Conservation (phyloP, 2,329 filamentous ascomycete genomes). For the Fusarium sp. region DNA sequence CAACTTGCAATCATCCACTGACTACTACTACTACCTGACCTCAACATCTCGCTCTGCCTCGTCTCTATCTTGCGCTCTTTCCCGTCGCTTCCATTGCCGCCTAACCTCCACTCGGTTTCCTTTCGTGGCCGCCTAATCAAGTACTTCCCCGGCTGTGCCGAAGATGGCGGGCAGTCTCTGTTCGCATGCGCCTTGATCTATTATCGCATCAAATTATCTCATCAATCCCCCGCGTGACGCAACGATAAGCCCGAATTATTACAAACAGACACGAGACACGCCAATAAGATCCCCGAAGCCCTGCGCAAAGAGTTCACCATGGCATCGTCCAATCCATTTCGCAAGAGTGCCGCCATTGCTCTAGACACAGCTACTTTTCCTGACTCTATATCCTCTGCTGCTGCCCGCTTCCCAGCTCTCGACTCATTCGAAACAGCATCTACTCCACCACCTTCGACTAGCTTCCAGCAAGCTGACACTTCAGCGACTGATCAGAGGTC, state of each 20-base stretch:
- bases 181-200: slow-evolving; percentile 45
- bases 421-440: slow-evolving; percentile 48
- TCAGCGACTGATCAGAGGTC: slow-evolving; percentile 54
- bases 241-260: slow-evolving; percentile 27
- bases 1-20: slow-evolving; percentile 21
- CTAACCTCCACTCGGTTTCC: slow-evolving; percentile 20
- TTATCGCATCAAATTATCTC: slow-evolving; percentile 32
- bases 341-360: slow-evolving; percentile 54
- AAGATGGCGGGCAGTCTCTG: slow-evolving; percentile 47
- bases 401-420: slow-evolving; percentile 45
- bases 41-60: slow-evolving; percentile 7
- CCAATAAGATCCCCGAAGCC: slow-evolving; percentile 18
- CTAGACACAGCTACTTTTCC: slow-evolving; percentile 34
- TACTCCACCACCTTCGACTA: slow-evolving; percentile 45
- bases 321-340: slow-evolving; percentile 65
- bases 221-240: slow-evolving; percentile 17
- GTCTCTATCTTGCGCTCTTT: slow-evolving; percentile 22
- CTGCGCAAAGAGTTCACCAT: slow-evolving; percentile 31
- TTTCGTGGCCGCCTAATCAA: slow-evolving; percentile 25
- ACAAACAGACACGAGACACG: slow-evolving; percentile 20
- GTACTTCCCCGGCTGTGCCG: slow-evolving; percentile 45
- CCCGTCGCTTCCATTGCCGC: slow-evolving; percentile 26
- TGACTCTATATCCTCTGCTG: slow-evolving; percentile 17
- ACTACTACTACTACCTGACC: not conserved
- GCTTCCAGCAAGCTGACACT: slow-evolving; percentile 43